A percentile compares a stretch with the other conserved stretches of the same genome.
Evolutionary conservation across 1,284 basidiomycete species (phyloP).

Genomic region (Ustilago shanxiensis): DNA sequence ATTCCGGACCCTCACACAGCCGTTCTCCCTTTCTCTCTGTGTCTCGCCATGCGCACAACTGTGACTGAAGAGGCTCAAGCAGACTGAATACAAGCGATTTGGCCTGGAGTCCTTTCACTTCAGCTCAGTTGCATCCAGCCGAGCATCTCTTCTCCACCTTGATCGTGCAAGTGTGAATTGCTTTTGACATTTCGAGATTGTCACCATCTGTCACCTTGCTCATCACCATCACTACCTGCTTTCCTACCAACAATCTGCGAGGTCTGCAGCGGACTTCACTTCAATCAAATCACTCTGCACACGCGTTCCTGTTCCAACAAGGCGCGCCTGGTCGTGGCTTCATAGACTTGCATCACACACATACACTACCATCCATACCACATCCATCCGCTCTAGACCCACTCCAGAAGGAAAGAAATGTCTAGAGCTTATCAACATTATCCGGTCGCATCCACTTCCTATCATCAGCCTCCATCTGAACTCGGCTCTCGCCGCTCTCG

Average conservation of each 20-base stretch:
- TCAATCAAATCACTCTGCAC: neutral
- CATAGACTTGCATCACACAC: conserved; percentile 20
- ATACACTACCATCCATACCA: neutral
- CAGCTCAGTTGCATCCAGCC: neutral
- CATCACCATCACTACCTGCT: conserved; percentile 9
- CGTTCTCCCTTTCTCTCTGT: too few relatives aligned
- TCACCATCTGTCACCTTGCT: neutral
- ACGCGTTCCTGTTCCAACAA: conserved; percentile 1
- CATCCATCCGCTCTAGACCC: conserved; percentile 7
- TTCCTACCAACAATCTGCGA: neutral
- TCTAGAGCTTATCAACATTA: conserved; percentile 33
- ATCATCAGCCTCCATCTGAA: conserved; percentile 26
- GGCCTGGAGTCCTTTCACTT: neutral
- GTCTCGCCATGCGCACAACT: neutral
- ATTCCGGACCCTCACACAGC: too few relatives aligned
- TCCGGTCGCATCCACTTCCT: conserved; percentile 45
- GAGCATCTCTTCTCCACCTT: neutral
- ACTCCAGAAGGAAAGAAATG: conserved; percentile 14
- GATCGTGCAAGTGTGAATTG: neutral
- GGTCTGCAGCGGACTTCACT: neutral
- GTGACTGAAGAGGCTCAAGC: conserved; percentile 6
- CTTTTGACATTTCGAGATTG: neutral
- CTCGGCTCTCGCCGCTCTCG: conserved; percentile 9
- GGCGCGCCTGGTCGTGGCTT: conserved; percentile 10
- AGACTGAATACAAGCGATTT: conserved; percentile 7